Base-by-base conservation (phyloP, 331 rosid species). In the Quercus lobata region DNA sequence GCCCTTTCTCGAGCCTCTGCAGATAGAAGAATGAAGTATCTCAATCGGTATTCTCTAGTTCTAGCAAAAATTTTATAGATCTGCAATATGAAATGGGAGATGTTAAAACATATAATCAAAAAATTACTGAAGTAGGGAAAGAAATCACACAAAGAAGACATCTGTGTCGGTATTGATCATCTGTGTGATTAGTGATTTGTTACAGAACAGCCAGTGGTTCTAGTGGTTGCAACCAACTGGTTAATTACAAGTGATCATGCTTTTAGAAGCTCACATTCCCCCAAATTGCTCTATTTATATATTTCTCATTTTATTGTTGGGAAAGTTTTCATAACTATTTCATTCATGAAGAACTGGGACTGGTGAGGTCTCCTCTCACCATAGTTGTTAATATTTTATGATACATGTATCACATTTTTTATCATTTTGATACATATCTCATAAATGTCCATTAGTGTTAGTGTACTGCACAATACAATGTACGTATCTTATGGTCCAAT, bases 1-100 rank as follows among this genome's bases (percentile, higher is more conserved):
- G 99, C 99, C 78, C 96, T 96, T 80, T 91, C 99, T 79, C 89
- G 93, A 79, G 98, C 98, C 41, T 93, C 99, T 18, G 93, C 98
- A 44, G 99, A 96, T 86, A 90, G 93, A 84, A 90, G 99, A 81
- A 89, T 76, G 76, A 93, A 96, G 85, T 79, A 91, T 81, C 97
- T 93, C 41, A 93, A 83, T 76, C 87, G 99, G 99, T 93, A 89
- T 21, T 60, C 19, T 14, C 66, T 73, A 69, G 75, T 79, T 83
- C 74, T 79, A 70, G 18, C 69, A 21, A 56, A 35, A 29, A 2
- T 5, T 27, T 19, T 24, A 34, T 34, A 68, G 34, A 21, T 44
- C 69, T 76, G 44, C 14, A 14, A 37, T 55, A 21, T n/a, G 55
- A 71, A 55, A 62, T 54, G 29, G 70, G 69, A 30, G 68, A 34